Evolutionary conservation across 225 moss, liverwort and hornwort species (phyloP).

Genomic region (Neckera pumila): DNA sequence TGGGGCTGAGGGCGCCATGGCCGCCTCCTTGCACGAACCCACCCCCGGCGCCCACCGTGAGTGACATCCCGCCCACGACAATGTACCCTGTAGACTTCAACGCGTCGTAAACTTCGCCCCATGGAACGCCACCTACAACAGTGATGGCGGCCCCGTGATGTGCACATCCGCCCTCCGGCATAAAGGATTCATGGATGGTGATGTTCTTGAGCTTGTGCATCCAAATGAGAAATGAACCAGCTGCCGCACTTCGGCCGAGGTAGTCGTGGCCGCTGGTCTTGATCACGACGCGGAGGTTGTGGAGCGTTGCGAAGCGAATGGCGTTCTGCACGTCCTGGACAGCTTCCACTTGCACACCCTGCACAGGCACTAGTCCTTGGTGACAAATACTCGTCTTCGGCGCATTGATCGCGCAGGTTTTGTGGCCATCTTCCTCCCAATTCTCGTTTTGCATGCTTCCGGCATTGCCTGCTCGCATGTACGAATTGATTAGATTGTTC

Average conservation of each 20-base stretch:
- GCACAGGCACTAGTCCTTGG: constrained; percentile 22
- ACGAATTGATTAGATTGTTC: neutral
- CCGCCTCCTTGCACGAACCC: constrained; percentile 40
- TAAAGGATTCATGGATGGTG: neutral
- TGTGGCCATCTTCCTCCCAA: constrained; percentile 25
- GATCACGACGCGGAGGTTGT: constrained; percentile 22
- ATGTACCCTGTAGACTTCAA: constrained; percentile 4
- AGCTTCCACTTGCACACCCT: constrained; percentile 21
- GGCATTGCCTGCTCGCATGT: constrained; percentile 13
- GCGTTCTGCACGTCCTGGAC: constrained; percentile 16
- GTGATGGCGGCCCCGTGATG: constrained; percentile 7
- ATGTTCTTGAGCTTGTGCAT: constrained; percentile 24
- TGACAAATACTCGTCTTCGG: neutral
- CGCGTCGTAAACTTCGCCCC: constrained; percentile 30
- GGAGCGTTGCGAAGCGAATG: constrained; percentile 11
- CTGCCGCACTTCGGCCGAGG: constrained; percentile 26
- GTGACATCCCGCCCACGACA: constrained; percentile 13
- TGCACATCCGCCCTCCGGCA: neutral
- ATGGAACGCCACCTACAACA: constrained; percentile 13
- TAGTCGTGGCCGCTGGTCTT: constrained; percentile 41
- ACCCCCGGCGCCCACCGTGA: constrained; percentile 18
- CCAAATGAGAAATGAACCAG: constrained; percentile 30
- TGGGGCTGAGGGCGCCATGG: constrained; percentile 20
- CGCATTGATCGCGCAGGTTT: constrained; percentile 9
- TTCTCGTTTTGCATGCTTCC: constrained; percentile 31